Base-by-base conservation (phyloP, 768 basidiomycete species). In the Sistotremastrum niveocremeum region DNA sequence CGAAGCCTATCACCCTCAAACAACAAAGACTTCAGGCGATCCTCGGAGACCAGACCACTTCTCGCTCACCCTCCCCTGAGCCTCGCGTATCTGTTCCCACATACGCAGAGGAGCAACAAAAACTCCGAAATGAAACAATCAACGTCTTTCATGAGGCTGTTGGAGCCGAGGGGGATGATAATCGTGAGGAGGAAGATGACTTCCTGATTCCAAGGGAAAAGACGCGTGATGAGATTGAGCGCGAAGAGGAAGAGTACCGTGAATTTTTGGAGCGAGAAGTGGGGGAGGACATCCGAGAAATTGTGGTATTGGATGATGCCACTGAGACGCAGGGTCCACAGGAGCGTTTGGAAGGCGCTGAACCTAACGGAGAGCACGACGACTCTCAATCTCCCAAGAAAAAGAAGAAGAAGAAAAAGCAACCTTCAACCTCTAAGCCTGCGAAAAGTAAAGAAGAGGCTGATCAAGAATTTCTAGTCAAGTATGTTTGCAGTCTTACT, bases 391-490 rank as follows among this genome's bases (percentile, higher is more conserved):
- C 56, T 52, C 11, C 48, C 39, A 50, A 45, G 32, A 55, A 52
- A 45, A 55, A 57, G 41, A 54, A 58, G 41, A 54, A 51, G 46
- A 54, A 37, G 46, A 49, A 48, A 51, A 44, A 29, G n/a, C 56
- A 48, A 39, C 52, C 52, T 37, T 53, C 57, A 50, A 48, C 44
- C 20, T 45, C 52, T 34, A 52, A 53, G 46, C 65, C 60, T 10
- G 51, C 39, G 31, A 65, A 65, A 49, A 59, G 64, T 45, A 79
- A 74, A 59, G 70, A 76, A 46, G 78, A 83, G 46, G 66, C 70
- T 11, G 85, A 91, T 56, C 84, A 87, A 45, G 84, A 93, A 47
- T 95, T 97, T 56, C 65, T 97, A 45, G 72, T 90, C 68, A 84
- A 88, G 93, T 95, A 54, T 45, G 85, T 67, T 4, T 20, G n/a